Conservation (phyloP, 140 eudicot genomes). For the Bidens hawaiensis region DNA sequence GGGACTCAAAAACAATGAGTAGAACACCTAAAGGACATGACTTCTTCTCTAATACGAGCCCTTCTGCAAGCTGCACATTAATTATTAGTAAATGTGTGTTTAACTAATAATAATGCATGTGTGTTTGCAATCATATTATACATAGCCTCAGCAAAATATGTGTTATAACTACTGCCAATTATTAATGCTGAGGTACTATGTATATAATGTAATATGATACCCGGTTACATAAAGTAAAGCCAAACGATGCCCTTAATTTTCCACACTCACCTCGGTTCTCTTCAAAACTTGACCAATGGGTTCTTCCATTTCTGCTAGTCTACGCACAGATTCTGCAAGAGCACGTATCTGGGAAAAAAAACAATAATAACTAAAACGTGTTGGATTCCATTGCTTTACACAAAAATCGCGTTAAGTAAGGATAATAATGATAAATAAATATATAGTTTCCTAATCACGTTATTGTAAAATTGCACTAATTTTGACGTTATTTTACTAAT, state of each 20-base stretch:
- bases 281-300: constrained; percentile 69
- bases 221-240: not conserved
- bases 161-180: not conserved
- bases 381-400: not conserved
- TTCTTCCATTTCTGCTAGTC: constrained; percentile 83
- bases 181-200: not conserved
- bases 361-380: not conserved
- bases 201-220: not conserved
- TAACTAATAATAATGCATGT: too few species aligned
- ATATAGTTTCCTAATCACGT: constrained; percentile 4
- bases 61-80: constrained; percentile 70
- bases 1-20: constrained; percentile 82
- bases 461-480: too few species aligned
- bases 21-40: constrained; percentile 90
- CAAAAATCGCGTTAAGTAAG: constrained; percentile 3
- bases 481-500: too few species aligned
- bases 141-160: too few species aligned
- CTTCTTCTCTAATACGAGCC: constrained; percentile 70
- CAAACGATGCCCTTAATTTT: not conserved
- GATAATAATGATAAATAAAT: not conserved
- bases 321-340: constrained; percentile 80
- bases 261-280: constrained; percentile 68
- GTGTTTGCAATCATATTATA: too few species aligned
- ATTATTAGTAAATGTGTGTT: constrained; percentile 1
- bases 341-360: constrained; percentile 44